phyloP scores from a whole-genome alignment of 202 grass and related monocot species.

The Brachypodium distachyon region DNA sequence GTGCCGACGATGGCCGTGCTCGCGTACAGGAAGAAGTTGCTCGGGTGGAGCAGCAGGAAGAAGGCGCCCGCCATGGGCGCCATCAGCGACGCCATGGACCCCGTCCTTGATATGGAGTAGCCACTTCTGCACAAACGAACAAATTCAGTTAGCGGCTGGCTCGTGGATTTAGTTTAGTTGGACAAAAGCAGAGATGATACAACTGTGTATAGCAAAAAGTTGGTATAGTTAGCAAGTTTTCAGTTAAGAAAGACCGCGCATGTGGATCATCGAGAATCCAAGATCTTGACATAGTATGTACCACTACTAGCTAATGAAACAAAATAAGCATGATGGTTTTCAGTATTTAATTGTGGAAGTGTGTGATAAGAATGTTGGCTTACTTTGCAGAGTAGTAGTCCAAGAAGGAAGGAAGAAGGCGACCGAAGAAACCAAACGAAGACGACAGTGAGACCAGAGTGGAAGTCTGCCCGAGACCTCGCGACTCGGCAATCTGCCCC shows the following conservation, averaged over 20 bases:
- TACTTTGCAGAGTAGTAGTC: slow-evolving; percentile 90
- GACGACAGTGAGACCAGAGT: slow-evolving; percentile 90
- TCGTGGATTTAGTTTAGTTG: not conserved
- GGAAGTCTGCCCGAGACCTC: slow-evolving; percentile 51
- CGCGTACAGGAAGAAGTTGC: slow-evolving; percentile 45
- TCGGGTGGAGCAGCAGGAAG: slow-evolving; percentile 67
- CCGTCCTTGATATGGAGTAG: slow-evolving; percentile 54
- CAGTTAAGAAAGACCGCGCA: slow-evolving; percentile 16
- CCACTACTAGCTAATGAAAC: not conserved
- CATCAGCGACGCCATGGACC: slow-evolving; percentile 87
- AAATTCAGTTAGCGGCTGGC: not conserved
- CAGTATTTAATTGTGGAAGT: not conserved
- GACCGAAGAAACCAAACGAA: slow-evolving; percentile 97
- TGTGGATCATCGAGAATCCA: slow-evolving; percentile 20
- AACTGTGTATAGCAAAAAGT: not conserved
- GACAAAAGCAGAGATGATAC: not conserved
- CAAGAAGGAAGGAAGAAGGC: slow-evolving; percentile 71
- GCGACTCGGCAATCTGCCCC: slow-evolving; percentile 90
- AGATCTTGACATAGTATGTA: slow-evolving; percentile 17
- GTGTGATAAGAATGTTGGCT: slow-evolving; percentile 38
- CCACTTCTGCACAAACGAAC: slow-evolving; percentile 37
- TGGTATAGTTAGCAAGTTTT: not conserved
- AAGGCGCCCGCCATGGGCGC: slow-evolving; percentile 79
- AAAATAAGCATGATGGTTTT: not conserved
- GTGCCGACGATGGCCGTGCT: slow-evolving; percentile 68